Base-by-base conservation (phyloP, 78 protist genomes). In the Creolimax fragrantissima region DNA sequence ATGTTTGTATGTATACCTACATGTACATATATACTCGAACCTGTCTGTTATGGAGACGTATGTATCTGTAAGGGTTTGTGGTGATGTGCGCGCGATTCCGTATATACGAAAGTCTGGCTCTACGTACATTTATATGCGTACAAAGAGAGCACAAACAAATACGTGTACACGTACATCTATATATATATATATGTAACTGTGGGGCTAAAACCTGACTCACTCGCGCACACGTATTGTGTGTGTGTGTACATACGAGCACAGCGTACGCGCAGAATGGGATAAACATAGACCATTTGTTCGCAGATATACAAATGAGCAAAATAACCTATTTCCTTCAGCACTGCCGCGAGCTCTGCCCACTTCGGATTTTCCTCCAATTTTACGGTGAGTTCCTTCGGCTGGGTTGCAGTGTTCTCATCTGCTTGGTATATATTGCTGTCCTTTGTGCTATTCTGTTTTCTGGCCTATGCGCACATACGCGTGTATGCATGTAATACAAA, bases 281-380 rank as follows among this genome's bases (percentile, higher is more conserved):
- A n/a, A n/a, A n/a, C n/a, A n/a, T n/a, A n/a, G n/a, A n/a, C n/a
- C n/a, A n/a, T n/a, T n/a, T n/a, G n/a, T n/a, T n/a, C n/a, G n/a
- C n/a, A n/a, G n/a, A n/a, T n/a, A n/a, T n/a, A n/a, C n/a, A n/a
- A n/a, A n/a, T n/a, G n/a, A n/a, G n/a, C n/a, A n/a, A n/a, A n/a
- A n/a, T n/a, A n/a, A 58, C 74, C 74, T 58, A 58, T 58, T 1
- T 58, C 74, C 11, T 58, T 24, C 74, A 58, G 74, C 74, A 58
- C 11, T 17, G 39, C 74, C 74, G 74, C 24, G 24, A 58, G 74
- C 24, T 58, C 74, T 32, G 6, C 24, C 96, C 96, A 95, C 85
- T 95, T 95, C 35, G 95, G 95, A 41, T 93, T 90, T 5, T 4
- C 91, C 41, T 95, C 96, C n/a, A 95, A 89, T 58, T 24, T 58